A percentile compares a stretch with the other conserved stretches of the same genome.
Conservation (phyloP, 495 filamentous ascomycete species). For the Aspergillus affinis region DNA sequence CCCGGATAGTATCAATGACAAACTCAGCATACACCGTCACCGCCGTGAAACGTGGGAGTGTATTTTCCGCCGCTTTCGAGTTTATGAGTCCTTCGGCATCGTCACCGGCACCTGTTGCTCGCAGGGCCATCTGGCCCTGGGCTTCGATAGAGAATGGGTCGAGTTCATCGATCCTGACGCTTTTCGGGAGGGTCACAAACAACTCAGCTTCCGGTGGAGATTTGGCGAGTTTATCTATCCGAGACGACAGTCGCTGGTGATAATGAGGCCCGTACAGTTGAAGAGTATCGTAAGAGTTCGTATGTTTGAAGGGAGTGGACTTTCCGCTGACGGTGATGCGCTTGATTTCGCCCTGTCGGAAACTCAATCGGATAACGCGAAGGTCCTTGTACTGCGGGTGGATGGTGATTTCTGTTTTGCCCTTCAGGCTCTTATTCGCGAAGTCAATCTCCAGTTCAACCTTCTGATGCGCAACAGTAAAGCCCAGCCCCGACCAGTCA, state of each 20-base stretch:
- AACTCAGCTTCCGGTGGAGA: conserved; percentile 60
- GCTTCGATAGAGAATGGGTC: conserved; percentile 56
- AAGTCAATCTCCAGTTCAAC: conserved; percentile 90
- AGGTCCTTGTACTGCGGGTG: conserved; percentile 67
- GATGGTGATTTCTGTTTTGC: conserved; percentile 77
- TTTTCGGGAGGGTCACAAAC: conserved; percentile 61
- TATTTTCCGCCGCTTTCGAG: conserved; percentile 35
- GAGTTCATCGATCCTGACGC: conserved; percentile 63
- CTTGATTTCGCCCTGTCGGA: conserved; percentile 79
- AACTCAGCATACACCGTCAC: conserved; percentile 71
- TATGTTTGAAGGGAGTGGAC: conserved; percentile 56
- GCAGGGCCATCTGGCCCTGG: conserved; percentile 46
- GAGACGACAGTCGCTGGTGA: conserved; percentile 67
- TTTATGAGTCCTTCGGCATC: conserved; percentile 39
- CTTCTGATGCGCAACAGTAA: conserved; percentile 73
- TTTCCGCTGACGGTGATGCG: conserved; percentile 69
- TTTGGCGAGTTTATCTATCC: conserved; percentile 62
- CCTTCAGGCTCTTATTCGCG: conserved; percentile 66
- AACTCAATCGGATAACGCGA: conserved; percentile 72
- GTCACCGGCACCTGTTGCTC: conserved; percentile 32
- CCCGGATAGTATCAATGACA: conserved; percentile 65
- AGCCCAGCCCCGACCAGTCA: conserved; percentile 44
- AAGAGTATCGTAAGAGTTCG: conserved; percentile 69
- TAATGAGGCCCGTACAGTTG: conserved; percentile 74
- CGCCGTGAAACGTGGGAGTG: conserved; percentile 53